Evolutionary conservation across 495 filamentous ascomycete genomes (phyloP).

Genomic region (Tuber calosporum): DNA sequence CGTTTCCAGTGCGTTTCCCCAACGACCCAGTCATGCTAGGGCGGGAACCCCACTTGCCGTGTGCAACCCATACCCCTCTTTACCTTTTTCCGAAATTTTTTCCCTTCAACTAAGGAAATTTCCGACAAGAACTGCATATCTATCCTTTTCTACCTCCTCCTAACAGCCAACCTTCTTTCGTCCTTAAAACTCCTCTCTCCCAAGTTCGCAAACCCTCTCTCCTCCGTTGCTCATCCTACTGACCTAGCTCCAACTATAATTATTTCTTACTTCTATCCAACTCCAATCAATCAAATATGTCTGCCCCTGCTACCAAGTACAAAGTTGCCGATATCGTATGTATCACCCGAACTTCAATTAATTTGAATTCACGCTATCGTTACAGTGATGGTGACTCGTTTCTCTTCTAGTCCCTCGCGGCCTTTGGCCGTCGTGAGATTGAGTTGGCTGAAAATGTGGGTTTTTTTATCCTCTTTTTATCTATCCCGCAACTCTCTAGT

Average conservation of each 20-base stretch:
- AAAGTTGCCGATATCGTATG: constrained; percentile 94
- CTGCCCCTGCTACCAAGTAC: constrained; percentile 83
- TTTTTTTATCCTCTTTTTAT: constrained; percentile 5
- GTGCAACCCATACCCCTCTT: background rate
- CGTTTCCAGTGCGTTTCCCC: background rate
- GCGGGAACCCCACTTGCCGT: background rate
- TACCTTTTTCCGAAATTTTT: background rate
- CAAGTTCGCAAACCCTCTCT: background rate
- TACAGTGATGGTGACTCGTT: constrained; percentile 31
- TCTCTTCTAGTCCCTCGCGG: constrained; percentile 63
- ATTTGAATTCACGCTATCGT: background rate
- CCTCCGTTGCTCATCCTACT: background rate
- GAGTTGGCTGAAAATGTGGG: constrained; percentile 86
- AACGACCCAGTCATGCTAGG: background rate
- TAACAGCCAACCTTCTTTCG: background rate
- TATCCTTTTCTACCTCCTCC: background rate
- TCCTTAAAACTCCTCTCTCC: background rate
- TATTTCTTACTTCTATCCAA: background rate
- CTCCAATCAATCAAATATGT: constrained; percentile 47
- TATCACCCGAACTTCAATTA: constrained; percentile 16
- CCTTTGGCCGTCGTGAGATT: constrained; percentile 98
- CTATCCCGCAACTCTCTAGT: background rate
- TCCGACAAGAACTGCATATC: background rate
- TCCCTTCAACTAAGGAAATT: background rate
- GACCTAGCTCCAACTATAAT: background rate